Base-by-base conservation (phyloP, 2,329 filamentous ascomycete species). In the Penicillium sp. region DNA sequence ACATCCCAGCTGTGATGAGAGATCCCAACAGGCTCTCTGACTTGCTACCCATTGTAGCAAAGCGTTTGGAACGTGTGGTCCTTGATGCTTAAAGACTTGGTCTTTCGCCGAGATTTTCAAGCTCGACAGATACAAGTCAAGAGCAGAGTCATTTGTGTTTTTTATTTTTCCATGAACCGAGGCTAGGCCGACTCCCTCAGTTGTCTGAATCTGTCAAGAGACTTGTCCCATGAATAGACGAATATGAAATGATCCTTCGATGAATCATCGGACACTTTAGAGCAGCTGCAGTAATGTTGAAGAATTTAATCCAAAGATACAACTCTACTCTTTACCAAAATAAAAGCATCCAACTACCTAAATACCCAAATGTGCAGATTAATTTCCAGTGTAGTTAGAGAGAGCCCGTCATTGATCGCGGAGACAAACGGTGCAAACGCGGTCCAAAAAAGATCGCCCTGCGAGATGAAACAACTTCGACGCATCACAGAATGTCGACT, bases 1-100 rank as follows among this genome's bases (percentile, higher is more conserved):
- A 91, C 64, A 79, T 90, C 20, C 86, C 88, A 1, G 80, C 87
- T 35, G 80, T 86, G 23, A 76, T 95, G 72, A 79, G 90, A 60
- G 89, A 96, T 69, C 81, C 89, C 1, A 93, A 95, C 63, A 77
- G 83, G 47, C 74, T 95, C 37, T 82, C 82, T 12, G 80, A 84
- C 25, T 64, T 89, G 37, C 69, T 95, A 41, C 84, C 83, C 2
- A 72, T 88, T 4, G 81, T 90, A n/a, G 83, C 88, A 48, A 82
- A 83, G 47, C 79, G 68, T 25, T 72, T 84, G 52, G 89, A 95
- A 52, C 71, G 70, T 38, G 66, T 79, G n/a, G 50, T 59, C 18
- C 59, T 73, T 25, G 50, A 52, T 27, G 55, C 18, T 39, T 61
- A 39, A 58, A 23, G 2, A 13, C 24, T 20, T 32, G 59, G 41